Base-by-base conservation (phyloP, 441 rosid species). In the Croton setiger region DNA sequence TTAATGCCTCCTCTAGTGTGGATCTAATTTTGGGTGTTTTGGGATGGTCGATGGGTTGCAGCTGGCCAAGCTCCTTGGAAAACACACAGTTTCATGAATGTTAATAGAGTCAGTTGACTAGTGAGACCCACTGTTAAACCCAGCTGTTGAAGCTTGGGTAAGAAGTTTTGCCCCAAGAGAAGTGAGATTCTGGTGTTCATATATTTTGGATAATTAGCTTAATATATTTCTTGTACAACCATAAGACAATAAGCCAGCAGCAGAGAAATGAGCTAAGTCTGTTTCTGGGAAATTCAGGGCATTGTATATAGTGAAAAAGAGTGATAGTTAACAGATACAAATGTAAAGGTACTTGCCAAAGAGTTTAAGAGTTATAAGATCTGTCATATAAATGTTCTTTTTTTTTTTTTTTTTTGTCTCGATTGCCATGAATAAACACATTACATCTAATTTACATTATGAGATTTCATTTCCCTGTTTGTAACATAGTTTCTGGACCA, bases 41-140 rank as follows among this genome's bases (percentile, higher is more conserved):
- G 81, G 94, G 96, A 76, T 94, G 97, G 93, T 92, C 94, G 27
- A 84, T 83, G 18, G 99, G 98, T 64, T 94, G 99, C 84, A 94
- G 96, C 82, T 90, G 93, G 97, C 92, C 96, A 37, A 78, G 81
- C 84, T 84, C 83, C 52, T 65, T 31, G 20, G 86, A 81, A 67
- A 75, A 71, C 69, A 72, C 78, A 64, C 86, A 57, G 63, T 68
- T 79, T 76, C 92, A 79, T 72, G 95, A 88, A 78, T 89, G 92
- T 79, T 89, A 79, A 85, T 53, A 27, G 17, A 71, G 56, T 59
- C 41, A 27, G 41, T 41, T 47, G 58, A 69, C 59, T 60, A 13
- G 43, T 8, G 9, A 53, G 67, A 45, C 62, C 58, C 49, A 43
- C 64, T 39, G 43, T 65, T 55, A 52, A 57, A 57, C 84, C 86